Evolutionary conservation across 2,329 filamentous ascomycete genomes (phyloP), one percentile per base, ranked within the genome.

Genomic region (Scedosporium dehoogii): DNA sequence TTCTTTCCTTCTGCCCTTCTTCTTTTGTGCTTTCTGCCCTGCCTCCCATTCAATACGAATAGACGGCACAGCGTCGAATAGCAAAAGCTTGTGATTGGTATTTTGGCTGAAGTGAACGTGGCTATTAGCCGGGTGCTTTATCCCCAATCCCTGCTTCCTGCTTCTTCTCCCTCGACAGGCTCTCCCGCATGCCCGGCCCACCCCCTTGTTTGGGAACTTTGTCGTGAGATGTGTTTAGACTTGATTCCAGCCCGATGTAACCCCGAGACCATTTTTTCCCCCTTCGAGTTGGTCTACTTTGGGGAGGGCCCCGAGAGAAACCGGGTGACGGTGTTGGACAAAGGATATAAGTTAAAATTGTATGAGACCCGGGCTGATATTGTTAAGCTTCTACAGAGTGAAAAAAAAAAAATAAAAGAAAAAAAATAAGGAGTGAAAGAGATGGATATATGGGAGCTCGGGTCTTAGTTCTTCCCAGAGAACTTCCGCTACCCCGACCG

Each of bases 201-300:
- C 51, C 51, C 51, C 51, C 51, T 55, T 55, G 51, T 55, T 55
- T 55, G 51, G 51, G 51, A 55, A 23, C 51, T 55, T 55, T 55
- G 51, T 55, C 51, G 51, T 55, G 51, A 6, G 23, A 55, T 23
- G 51, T 55, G 51, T 55, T 55, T 55, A 55, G 51, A 55, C 51
- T 55, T 55, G 12, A 55, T 25, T 55, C 21, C 18, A 14, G 18
- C 51, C 51, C 51, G 51, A 55, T 55, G 51, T 55, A 55, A 55
- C 51, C 51, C 21, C 51, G 51, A 55, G 23, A 21, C 12, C 3
- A 7, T 55, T 25, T 27, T 9, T 55, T 27, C 4, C 23, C 23
- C 23, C 23, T 55, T 55, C 51, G 12, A 29, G 27, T 55, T 55
- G 51, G 51, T 27, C 16, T 12, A 53, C 1, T 21, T 7, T 12